Percentiles rank a stretch among this genome's conserved stretches.
These are phyloP conservation scores for Neurospora sp. DNA, from an alignment of 495 filamentous ascomycete genomes.

Conservation along the genomic window DNA sequence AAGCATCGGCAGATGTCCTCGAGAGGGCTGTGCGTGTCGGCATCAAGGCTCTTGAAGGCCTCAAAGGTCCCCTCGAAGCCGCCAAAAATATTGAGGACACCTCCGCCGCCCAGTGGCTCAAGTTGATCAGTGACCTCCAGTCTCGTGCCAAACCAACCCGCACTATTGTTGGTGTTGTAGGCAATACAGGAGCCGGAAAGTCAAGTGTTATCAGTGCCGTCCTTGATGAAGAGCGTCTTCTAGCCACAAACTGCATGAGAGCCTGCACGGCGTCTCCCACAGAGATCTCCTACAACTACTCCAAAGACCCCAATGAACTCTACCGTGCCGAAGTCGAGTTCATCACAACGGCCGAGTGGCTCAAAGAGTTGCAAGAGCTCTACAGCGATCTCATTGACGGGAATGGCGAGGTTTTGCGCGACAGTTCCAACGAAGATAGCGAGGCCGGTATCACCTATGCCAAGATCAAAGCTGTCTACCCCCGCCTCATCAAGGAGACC, in stretches of 20 bases:
- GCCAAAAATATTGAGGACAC: neutral
- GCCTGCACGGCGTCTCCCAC: conserved; percentile 59
- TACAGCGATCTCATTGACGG: conserved; percentile 45
- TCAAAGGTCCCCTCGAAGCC: conserved; percentile 9
- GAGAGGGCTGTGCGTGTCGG: conserved; percentile 22
- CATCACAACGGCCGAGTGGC: conserved; percentile 47
- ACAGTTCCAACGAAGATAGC: conserved; percentile 33
- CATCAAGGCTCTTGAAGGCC: conserved; percentile 14
- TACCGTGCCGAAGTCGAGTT: conserved; percentile 60
- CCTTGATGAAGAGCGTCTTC: conserved; percentile 40
- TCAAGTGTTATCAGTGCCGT: conserved; percentile 50
- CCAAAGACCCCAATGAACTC: conserved; percentile 28
- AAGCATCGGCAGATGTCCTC: conserved; percentile 12
- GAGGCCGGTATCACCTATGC: conserved; percentile 52
- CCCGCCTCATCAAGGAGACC: conserved; percentile 43
- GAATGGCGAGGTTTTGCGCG: conserved; percentile 30
- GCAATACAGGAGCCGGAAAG: conserved; percentile 50
- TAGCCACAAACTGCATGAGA: conserved; percentile 32
- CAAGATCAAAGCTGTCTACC: conserved; percentile 60
- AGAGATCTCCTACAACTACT: conserved; percentile 52
- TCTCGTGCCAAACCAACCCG: conserved; percentile 17
- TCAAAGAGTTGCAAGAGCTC: conserved; percentile 41
- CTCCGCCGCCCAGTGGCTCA: conserved; percentile 28
- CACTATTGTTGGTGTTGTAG: conserved; percentile 48
- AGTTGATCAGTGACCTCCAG: conserved; percentile 27